Base-by-base conservation (phyloP, 805 yeast genomes). In the Saccharomycopsis capsularis region DNA sequence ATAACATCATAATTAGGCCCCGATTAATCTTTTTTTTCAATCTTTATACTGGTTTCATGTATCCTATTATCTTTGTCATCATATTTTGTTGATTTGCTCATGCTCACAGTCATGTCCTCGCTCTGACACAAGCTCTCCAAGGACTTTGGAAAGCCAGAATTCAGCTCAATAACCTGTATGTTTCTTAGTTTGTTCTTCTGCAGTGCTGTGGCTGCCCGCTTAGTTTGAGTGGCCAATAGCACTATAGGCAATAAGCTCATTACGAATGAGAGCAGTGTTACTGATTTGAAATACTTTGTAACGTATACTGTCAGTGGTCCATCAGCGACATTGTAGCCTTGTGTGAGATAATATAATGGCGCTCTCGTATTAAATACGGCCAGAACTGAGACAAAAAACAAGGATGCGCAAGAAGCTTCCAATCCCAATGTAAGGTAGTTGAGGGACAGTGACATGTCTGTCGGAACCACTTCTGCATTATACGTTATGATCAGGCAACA, bases 401-500 rank as follows among this genome's bases (percentile, higher is more conserved):
- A 21, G 3, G 9, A 13, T 15, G 25, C 16, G 23, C 41, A 24
- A 18, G 22, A 29, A 22, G 39, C 18, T 24, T 45, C 43, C 23
- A 45, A 22, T 7, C 25, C 19, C n/a, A 45, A 13, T 25, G 41
- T 19, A 4, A 27, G 13, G 19, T 19, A 45, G 22, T 27, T 36
- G 13, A 27, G 37, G 32, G 30, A 45, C 5, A 19, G 4, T 29
- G 18, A 35, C 15, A 15, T 15, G 11, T 19, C n/a, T 11, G 45
- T 42, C 7, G 45, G 43, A 11, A 25, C 6, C 18, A 22, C 30
- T 21, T 27, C 34, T 16, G 34, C 27, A 15, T 32, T 22, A 29
- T 40, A 45, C 3, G 41, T 24, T 2, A 45, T 32, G n/a, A 45
- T 21, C 34, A 45, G 15, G 43, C 48, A 45, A 25, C 48, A 35